Evolutionary conservation across 1,139 yeast genomes (phyloP).

Genomic region (Barnettozyma hawaiiensis): DNA sequence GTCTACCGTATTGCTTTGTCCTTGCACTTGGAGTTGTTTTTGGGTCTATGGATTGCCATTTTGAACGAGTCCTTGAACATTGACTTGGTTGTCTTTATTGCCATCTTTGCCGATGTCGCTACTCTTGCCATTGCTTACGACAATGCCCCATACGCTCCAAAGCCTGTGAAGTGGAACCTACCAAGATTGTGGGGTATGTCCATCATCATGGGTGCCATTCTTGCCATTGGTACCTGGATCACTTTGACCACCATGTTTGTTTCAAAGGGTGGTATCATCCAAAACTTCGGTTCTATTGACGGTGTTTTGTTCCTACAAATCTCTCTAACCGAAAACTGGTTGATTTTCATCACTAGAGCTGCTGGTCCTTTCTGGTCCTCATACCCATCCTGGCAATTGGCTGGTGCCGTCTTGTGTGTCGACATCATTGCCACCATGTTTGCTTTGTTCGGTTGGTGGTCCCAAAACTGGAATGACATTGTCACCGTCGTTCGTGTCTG

Average conservation of each 20-base stretch:
- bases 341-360: slow-evolving; percentile 92
- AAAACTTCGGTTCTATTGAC: slow-evolving; percentile 89
- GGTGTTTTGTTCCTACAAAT: slow-evolving; percentile 90
- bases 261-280: slow-evolving; percentile 84
- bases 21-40: slow-evolving; percentile 85
- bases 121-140: slow-evolving; percentile 93
- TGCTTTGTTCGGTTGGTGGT: slow-evolving; percentile 95
- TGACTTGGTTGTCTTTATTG: slow-evolving; percentile 88
- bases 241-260: slow-evolving; percentile 87
- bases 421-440: slow-evolving; percentile 88
- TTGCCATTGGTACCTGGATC: slow-evolving; percentile 90
- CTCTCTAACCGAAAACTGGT: slow-evolving; percentile 93
- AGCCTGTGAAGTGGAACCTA: slow-evolving; percentile 98
- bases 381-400: slow-evolving; percentile 87
- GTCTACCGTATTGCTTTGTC: slow-evolving; percentile 95
- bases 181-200: slow-evolving; percentile 98
- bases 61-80: slow-evolving; percentile 77
- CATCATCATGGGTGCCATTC: slow-evolving; percentile 68
- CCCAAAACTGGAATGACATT: slow-evolving; percentile 95
- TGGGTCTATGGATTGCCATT: slow-evolving; percentile 93
- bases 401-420: slow-evolving; percentile 87
- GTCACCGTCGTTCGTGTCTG: slow-evolving; percentile 91
- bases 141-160: slow-evolving; percentile 95
- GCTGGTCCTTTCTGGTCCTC: slow-evolving; percentile 96
- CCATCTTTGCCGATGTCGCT: slow-evolving; percentile 93